Conservation (phyloP, 2,329 filamentous ascomycete species). For the Pseudogymnoascus sp. region DNA sequence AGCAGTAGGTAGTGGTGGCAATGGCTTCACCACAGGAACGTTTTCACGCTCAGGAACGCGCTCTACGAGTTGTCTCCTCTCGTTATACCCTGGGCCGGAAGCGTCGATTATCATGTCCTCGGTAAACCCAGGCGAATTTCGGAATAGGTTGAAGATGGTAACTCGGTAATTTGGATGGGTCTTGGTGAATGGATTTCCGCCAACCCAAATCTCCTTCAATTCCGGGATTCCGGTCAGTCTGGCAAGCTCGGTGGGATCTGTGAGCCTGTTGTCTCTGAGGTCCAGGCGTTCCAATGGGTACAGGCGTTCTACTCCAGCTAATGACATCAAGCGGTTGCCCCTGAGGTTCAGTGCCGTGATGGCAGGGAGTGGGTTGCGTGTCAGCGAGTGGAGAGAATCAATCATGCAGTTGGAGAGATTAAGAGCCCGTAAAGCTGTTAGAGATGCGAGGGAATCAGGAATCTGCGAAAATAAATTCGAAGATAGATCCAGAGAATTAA, state of each 20-base stretch:
- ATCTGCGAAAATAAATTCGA: constrained; percentile 90
- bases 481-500: constrained; percentile 88
- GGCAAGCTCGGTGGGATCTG: constrained; percentile 85
- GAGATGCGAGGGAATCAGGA: constrained; percentile 76
- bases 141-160: constrained; percentile 92
- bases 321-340: constrained; percentile 74
- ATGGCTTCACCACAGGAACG: constrained; percentile 68
- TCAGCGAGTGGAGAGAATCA: constrained; percentile 79
- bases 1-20: constrained; percentile 44
- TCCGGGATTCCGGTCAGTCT: constrained; percentile 85
- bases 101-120: constrained; percentile 88
- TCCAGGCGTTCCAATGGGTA: constrained; percentile 84
- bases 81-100: constrained; percentile 70
- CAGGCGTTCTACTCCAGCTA: constrained; percentile 83
- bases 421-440: constrained; percentile 81
- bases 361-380: constrained; percentile 77
- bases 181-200: constrained; percentile 83
- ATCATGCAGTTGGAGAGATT: constrained; percentile 99
- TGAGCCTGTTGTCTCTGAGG: constrained; percentile 78
- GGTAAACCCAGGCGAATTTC: constrained; percentile 77
- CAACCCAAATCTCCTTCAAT: constrained; percentile 84
- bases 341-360: constrained; percentile 90
- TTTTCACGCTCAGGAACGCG: constrained; percentile 66
- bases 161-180: constrained; percentile 79
- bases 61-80: constrained; percentile 77